phyloP scores from a whole-genome alignment of 345 rosid genomes.

The Bruguiera parviflora region DNA sequence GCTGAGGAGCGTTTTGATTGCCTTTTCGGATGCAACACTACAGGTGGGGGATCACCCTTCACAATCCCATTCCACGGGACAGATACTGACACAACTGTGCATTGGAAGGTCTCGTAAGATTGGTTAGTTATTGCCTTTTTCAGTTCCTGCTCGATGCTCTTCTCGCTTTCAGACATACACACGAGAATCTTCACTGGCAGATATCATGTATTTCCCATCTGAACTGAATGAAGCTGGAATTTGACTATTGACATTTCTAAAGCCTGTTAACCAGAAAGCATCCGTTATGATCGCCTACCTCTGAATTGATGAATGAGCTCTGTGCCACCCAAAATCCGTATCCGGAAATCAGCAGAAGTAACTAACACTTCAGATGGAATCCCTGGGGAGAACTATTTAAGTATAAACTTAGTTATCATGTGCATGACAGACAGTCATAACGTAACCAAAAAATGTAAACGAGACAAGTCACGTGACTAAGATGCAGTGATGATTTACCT shows the following conservation, averaged over 20 bases:
- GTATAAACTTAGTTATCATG: constrained; percentile 13
- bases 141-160: constrained; percentile 35
- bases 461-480: not conserved
- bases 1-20: constrained; percentile 40
- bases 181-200: constrained; percentile 86
- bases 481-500: constrained; percentile 39
- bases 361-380: constrained; percentile 80
- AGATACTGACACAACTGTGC: constrained; percentile 85
- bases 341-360: constrained; percentile 85
- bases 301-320: constrained; percentile 61
- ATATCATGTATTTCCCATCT: constrained; percentile 62
- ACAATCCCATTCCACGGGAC: constrained; percentile 75
- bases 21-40: constrained; percentile 41
- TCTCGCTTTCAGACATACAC: constrained; percentile 80
- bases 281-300: not conserved
- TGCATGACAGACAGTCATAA: not conserved
- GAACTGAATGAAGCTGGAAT: constrained; percentile 75
- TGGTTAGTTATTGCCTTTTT: constrained; percentile 44
- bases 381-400: constrained; percentile 59
- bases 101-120: constrained; percentile 64
- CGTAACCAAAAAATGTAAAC: not conserved
- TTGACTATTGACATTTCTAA: constrained; percentile 76
- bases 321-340: constrained; percentile 64
- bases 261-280: constrained; percentile 42
- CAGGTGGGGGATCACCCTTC: constrained; percentile 63